These are phyloP conservation scores for Ilyonectria robusta DNA, from an alignment of 2,329 filamentous ascomycete genomes.

Conservation along the genomic window DNA sequence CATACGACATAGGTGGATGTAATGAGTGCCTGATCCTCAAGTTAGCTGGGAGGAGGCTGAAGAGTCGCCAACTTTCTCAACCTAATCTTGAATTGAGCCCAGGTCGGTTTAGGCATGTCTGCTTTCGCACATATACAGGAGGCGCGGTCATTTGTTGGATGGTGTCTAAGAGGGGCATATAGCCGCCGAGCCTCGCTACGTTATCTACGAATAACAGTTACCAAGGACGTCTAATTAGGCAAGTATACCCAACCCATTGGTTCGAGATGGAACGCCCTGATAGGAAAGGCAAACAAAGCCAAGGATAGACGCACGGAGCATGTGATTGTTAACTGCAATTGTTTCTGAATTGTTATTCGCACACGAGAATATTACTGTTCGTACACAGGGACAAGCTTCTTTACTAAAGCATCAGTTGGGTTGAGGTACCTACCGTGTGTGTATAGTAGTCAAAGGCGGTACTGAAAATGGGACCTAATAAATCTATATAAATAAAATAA, in stretches of 20 bases:
- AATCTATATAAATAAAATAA: too few relatives aligned
- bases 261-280: not conserved
- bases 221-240: conserved; percentile 13
- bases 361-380: too few relatives aligned
- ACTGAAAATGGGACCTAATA: too few relatives aligned
- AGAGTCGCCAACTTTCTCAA: not conserved
- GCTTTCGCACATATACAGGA: not conserved
- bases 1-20: not conserved
- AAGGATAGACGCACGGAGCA: not conserved
- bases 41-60: not conserved
- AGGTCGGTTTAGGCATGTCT: not conserved
- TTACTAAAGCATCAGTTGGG: too few relatives aligned
- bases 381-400: too few relatives aligned
- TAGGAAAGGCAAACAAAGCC: not conserved
- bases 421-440: too few relatives aligned
- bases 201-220: conserved; percentile 10
- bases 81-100: not conserved
- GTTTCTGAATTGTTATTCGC: too few relatives aligned
- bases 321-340: not conserved
- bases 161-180: not conserved
- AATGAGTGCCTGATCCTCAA: not conserved
- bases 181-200: not conserved
- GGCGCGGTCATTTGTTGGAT: too few relatives aligned
- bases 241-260: not conserved
- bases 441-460: too few relatives aligned